Evolutionary conservation across 805 yeast species (phyloP).

Genomic region (Cyberlindnera subsufficiens): DNA sequence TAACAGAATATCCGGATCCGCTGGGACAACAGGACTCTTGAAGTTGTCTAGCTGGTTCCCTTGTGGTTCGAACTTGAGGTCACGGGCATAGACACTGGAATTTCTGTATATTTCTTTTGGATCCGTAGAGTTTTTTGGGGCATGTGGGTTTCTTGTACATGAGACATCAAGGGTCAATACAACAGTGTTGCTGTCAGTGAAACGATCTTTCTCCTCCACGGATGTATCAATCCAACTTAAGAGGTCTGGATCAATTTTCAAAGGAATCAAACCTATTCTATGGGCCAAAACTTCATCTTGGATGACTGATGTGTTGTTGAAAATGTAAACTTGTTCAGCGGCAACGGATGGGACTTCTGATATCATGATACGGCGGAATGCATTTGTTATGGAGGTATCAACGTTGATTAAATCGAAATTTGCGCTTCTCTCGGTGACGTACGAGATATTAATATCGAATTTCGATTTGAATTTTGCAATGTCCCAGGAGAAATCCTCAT

Average conservation of each 20-base stretch:
- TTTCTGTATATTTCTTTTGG: slow-evolving; percentile 82
- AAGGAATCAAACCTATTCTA: slow-evolving; percentile 88
- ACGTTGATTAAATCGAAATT: slow-evolving; percentile 83
- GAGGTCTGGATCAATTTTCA: slow-evolving; percentile 85
- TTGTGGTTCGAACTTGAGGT: slow-evolving; percentile 85
- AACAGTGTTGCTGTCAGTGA: slow-evolving; percentile 84
- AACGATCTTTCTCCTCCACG: slow-evolving; percentile 60
- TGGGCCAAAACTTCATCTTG: slow-evolving; percentile 97
- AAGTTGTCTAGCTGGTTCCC: slow-evolving; percentile 77
- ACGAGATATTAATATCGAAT: slow-evolving; percentile 62
- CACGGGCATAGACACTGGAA: slow-evolving; percentile 83
- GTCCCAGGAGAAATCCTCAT: slow-evolving; percentile 73
- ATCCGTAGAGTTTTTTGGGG: slow-evolving; percentile 70
- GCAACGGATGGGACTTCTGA: slow-evolving; percentile 96
- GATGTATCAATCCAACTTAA: slow-evolving; percentile 74
- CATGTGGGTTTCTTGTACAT: slow-evolving; percentile 82
- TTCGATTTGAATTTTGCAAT: slow-evolving; percentile 67
- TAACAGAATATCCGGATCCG: slow-evolving; percentile 83
- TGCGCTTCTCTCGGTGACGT: slow-evolving; percentile 61
- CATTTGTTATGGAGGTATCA: slow-evolving; percentile 92
- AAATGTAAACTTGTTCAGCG: slow-evolving; percentile 83
- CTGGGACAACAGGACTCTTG: slow-evolving; percentile 66
- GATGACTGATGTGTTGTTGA: slow-evolving; percentile 92
- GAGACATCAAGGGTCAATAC: slow-evolving; percentile 75
- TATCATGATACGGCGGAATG: slow-evolving; percentile 94